These are phyloP conservation scores for Aureobasidium pullulans DNA, from an alignment of 2,329 filamentous ascomycete genomes.

Conservation along the genomic window DNA sequence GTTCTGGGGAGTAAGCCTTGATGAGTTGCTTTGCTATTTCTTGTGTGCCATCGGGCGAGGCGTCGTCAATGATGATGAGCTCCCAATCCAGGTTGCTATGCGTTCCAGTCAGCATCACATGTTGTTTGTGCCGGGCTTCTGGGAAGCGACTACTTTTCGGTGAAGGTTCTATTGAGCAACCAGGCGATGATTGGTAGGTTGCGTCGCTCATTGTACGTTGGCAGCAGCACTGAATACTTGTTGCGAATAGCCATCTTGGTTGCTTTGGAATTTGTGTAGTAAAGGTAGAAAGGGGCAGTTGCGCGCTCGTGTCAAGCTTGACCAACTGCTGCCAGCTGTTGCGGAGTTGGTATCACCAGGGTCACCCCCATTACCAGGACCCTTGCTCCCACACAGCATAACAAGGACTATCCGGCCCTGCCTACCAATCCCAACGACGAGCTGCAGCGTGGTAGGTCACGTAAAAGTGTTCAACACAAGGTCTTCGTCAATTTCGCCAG, in stretches of 20 bases:
- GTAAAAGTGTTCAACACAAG: too few species aligned
- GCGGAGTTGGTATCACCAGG: neutral
- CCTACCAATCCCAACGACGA: too few species aligned
- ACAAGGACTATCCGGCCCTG: neutral
- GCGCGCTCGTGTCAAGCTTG: neutral
- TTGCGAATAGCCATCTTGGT: constrained; percentile 42
- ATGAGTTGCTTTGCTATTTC: constrained; percentile 84
- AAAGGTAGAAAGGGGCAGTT: neutral
- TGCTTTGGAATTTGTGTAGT: neutral
- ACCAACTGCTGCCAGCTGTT: constrained; percentile 6
- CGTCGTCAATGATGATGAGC: constrained; percentile 96
- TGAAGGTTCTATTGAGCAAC: constrained; percentile 88
- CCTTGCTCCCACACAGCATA: neutral
- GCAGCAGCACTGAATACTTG: constrained; percentile 96
- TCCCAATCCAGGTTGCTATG: constrained; percentile 91
- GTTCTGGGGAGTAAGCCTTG: constrained; percentile 67
- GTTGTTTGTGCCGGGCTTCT: neutral
- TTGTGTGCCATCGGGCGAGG: constrained; percentile 91
- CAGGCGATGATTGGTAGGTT: constrained; percentile 95
- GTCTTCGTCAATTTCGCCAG: too few species aligned
- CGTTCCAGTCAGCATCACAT: neutral
- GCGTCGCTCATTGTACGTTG: constrained; percentile 96
- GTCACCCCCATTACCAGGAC: neutral
- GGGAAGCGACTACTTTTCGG: constrained; percentile 59
- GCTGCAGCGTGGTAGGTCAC: too few species aligned